Evolutionary conservation across 108 stramenopile species (phyloP).

Genomic region (Fragilariopsis cylindrus): DNA sequence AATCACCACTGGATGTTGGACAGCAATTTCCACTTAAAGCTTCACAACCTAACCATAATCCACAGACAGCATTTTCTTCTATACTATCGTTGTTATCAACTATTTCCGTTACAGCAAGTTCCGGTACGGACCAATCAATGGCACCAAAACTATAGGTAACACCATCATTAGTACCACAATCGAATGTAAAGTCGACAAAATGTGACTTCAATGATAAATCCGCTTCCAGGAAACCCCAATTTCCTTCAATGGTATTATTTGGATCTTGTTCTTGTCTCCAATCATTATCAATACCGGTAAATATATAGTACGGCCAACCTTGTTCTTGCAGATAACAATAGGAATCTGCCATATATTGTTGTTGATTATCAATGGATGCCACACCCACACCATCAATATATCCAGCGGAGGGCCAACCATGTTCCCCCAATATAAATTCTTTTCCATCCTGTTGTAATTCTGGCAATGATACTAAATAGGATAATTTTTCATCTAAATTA

Average conservation of each 20-base stretch:
- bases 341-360: slow-evolving; percentile 27
- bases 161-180: slow-evolving; percentile 9
- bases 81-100: no score
- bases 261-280: slow-evolving; percentile 39
- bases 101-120: neutral
- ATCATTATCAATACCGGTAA: slow-evolving; percentile 37
- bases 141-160: slow-evolving; percentile 27
- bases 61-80: neutral
- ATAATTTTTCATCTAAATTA: slow-evolving; percentile 24
- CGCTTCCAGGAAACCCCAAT: slow-evolving; percentile 33
- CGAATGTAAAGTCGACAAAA: slow-evolving; percentile 26
- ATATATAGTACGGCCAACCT: slow-evolving; percentile 37
- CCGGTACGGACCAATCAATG: slow-evolving; percentile 29
- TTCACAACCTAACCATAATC: neutral
- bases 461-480: slow-evolving; percentile 13
- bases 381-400: slow-evolving; percentile 22
- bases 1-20: neutral
- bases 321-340: slow-evolving; percentile 24
- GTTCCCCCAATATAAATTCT: slow-evolving; percentile 37
- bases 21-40: neutral
- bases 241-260: slow-evolving; percentile 39
- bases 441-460: slow-evolving; percentile 13
- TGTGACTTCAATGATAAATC: slow-evolving; percentile 28
- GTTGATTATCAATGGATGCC: slow-evolving; percentile 31
- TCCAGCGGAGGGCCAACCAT: slow-evolving; percentile 43